phyloP scores from a whole-genome alignment of 2,329 filamentous ascomycete species.

The Talaromyces pinophilus region DNA sequence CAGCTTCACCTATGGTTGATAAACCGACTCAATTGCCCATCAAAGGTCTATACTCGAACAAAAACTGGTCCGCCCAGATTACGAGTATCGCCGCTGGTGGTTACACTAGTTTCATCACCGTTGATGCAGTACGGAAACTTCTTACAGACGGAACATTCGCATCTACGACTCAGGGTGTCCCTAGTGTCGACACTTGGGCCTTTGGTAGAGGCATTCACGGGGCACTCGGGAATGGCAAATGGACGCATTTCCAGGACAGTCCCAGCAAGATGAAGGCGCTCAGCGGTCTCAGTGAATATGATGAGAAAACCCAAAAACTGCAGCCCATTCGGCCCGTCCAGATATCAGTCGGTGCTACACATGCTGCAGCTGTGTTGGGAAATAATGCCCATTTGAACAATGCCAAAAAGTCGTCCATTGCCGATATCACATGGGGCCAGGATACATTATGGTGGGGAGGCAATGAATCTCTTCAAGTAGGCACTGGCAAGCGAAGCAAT shows the following conservation, averaged over 20 bases:
- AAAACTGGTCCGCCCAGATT: conserved; percentile 63
- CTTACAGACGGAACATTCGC: conserved; percentile 46
- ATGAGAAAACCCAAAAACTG: conserved; percentile 67
- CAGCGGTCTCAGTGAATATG: conserved; percentile 82
- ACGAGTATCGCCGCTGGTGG: conserved; percentile 84
- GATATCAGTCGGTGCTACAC: conserved; percentile 75
- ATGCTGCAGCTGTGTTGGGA: conserved; percentile 78
- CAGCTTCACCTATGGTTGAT: conserved; percentile 64
- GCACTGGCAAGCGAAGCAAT: conserved; percentile 86
- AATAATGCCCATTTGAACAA: conserved; percentile 72
- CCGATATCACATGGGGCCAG: conserved; percentile 79
- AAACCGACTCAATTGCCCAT: conserved; percentile 70
- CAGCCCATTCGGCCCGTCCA: conserved; percentile 75
- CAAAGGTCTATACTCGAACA: conserved; percentile 70
- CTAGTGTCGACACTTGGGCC: conserved; percentile 81
- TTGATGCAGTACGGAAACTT: conserved; percentile 68
- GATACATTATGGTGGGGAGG: conserved; percentile 93
- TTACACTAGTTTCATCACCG: conserved; percentile 79
- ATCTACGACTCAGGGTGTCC: conserved; percentile 60
- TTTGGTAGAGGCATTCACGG: conserved; percentile 86
- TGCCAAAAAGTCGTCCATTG: conserved; percentile 53
- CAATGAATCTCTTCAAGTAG: conserved; percentile 91
- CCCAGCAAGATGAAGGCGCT: conserved; percentile 81
- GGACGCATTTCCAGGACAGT: conserved; percentile 79
- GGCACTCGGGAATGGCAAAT: conserved; percentile 78